phyloP scores from a whole-genome alignment of 2,329 filamentous ascomycete genomes.

The Tricladium varicosporioides region DNA sequence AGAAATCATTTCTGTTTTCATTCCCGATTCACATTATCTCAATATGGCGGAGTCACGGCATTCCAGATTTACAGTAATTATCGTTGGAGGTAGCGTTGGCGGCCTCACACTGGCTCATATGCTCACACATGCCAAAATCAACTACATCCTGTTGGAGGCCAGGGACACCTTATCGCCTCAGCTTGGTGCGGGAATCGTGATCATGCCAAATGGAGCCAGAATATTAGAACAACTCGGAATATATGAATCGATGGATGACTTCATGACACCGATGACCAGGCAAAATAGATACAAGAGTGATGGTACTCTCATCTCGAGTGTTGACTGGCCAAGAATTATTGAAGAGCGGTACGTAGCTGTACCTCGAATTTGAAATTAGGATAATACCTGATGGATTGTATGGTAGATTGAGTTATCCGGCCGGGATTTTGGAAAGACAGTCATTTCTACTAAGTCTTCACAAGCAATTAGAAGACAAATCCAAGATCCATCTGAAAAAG shows the following conservation, averaged over 20 bases:
- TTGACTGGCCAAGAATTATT: slow-evolving; percentile 16
- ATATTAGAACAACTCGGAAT: slow-evolving; percentile 52
- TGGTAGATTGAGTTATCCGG: slow-evolving; percentile 20
- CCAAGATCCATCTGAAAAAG: slow-evolving; percentile 21
- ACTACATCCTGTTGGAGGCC: slow-evolving; percentile 27
- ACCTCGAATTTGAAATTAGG: background rate
- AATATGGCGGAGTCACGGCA: background rate
- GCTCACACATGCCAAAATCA: slow-evolving; percentile 19
- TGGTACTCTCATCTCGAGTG: slow-evolving; percentile 13
- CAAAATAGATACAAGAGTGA: slow-evolving; percentile 9
- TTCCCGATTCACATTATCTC: background rate
- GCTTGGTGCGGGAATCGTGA: slow-evolving; percentile 23
- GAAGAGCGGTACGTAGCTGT: slow-evolving; percentile 15
- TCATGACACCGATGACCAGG: slow-evolving; percentile 12
- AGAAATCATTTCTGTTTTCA: too few species aligned
- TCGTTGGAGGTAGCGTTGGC: slow-evolving; percentile 24
- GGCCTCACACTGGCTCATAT: slow-evolving; percentile 26
- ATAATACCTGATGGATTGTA: slow-evolving; percentile 2
- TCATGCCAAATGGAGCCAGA: slow-evolving; percentile 40
- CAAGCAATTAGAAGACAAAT: slow-evolving; percentile 21
- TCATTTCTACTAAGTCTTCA: slow-evolving; percentile 22
- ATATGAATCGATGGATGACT: slow-evolving; percentile 18
- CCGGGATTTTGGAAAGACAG: slow-evolving; percentile 19
- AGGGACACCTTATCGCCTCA: slow-evolving; percentile 19
- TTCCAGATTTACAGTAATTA: slow-evolving; percentile 20